Evolutionary conservation across 345 rosid genomes (phyloP), one percentile per base, ranked within the genome.

Genomic region (Sapria himalayana): DNA sequence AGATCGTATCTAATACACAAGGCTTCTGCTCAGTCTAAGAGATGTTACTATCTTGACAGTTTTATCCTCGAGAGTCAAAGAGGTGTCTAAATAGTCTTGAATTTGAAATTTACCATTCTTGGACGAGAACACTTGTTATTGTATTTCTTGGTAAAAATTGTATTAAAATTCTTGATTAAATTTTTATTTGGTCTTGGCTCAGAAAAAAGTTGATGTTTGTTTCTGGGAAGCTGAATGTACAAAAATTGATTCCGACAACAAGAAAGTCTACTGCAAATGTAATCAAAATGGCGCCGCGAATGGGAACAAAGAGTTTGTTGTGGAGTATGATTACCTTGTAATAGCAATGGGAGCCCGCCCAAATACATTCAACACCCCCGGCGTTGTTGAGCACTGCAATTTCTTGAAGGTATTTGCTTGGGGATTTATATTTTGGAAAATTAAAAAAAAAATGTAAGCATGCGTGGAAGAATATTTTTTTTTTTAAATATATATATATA

Each of bases 351-450:
- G 98, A 44, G 95, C 84, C 50, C 82, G 81, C 44, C 57, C 92
- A 22, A 89, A 89, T 65, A 89, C 95, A 34, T 89, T 89, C 56
- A 82, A 79, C 49, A 89, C 86, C 15, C 98, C 98, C 7, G 98
- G 95, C 46, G 95, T 89, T 5, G 76, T 58, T 52, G 92, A 79
- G 62, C 65, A 82, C 56, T 89, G 95, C 58, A 67, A 79, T 56
- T 89, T 82, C 65, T 64, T 89, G 52, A 89, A 89, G 82, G 99
- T 89, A 60, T 59, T 21, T 34, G 22, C 15, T 19, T 25, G 35
- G 14, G 34, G 13, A 6, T 1, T 17, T 9, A 25, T 10, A 35
- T 17, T 1, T 2, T 10, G 10, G n/a, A 7, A 33, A 27, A 32
- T 5, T 8, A 19, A 33, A 14, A 21, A 7, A 29, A 41, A 43